Conservation (phyloP, 139 green algal genomes). For the Closterium sp. region DNA sequence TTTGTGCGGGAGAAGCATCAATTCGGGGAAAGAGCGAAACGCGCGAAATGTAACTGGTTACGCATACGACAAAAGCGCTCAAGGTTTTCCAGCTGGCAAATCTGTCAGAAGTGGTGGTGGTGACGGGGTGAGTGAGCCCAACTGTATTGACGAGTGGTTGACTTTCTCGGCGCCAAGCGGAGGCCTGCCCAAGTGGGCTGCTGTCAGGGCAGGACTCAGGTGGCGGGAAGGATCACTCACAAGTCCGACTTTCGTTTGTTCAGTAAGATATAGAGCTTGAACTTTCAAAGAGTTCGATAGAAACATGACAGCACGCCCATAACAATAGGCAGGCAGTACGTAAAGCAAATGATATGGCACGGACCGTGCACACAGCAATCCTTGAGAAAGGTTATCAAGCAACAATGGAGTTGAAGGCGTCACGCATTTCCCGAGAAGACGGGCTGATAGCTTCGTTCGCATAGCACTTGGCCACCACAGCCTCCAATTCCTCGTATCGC, state of each 20-base stretch:
- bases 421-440: slow-evolving; percentile 12
- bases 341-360: too few relatives aligned
- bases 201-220: too few relatives aligned
- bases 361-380: too few relatives aligned
- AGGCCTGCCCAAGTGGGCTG: too few relatives aligned
- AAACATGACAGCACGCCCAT: not conserved
- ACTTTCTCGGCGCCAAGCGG: not conserved
- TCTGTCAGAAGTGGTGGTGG: not conserved
- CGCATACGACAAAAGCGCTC: not conserved
- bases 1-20: too few relatives aligned
- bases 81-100: not conserved
- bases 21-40: not conserved
- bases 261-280: too few relatives aligned
- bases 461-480: slow-evolving; percentile 25
- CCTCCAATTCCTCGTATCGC: slow-evolving; percentile 23
- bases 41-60: not conserved
- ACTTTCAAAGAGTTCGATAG: too few relatives aligned
- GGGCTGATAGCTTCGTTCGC: slow-evolving; percentile 25
- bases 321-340: not conserved
- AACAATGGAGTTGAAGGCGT: slow-evolving; percentile 14
- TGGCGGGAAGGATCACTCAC: too few relatives aligned
- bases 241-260: too few relatives aligned
- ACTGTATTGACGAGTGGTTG: not conserved
- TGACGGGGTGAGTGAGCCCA: too few relatives aligned
- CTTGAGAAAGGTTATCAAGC: not conserved